Percentiles rank a stretch among this genome's conserved stretches.
These are phyloP conservation scores for Firmiana major DNA, from an alignment of 345 rosid genomes.

Conservation along the genomic window DNA sequence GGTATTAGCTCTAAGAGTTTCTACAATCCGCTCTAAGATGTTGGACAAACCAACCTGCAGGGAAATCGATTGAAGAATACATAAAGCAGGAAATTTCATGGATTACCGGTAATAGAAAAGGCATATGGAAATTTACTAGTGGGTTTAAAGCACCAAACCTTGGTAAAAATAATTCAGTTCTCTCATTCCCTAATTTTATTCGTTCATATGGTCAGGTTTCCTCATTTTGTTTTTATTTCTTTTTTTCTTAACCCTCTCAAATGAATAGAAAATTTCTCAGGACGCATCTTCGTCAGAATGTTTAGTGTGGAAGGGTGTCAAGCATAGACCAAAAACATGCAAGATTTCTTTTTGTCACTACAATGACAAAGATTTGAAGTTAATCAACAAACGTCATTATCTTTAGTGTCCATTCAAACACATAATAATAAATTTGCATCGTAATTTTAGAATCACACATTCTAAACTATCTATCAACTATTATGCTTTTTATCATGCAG, in stretches of 20 bases:
- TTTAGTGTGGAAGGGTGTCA: background rate
- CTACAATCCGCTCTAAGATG: constrained; percentile 71
- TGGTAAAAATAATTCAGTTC: background rate
- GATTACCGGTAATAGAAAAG: background rate
- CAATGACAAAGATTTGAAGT: background rate
- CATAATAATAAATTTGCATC: background rate
- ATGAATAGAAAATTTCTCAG: background rate
- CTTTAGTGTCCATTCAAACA: background rate
- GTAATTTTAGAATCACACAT: background rate
- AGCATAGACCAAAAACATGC: background rate
- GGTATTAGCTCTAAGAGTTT: constrained; percentile 48
- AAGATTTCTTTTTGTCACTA: too few relatives aligned
- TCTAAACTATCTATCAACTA: background rate
- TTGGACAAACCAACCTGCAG: constrained; percentile 83
- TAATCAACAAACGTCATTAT: background rate
- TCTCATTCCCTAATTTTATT: background rate
- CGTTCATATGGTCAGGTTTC: background rate
- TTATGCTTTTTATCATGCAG: background rate
- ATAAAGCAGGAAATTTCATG: background rate
- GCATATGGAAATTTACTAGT: background rate
- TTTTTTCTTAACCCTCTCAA: background rate
- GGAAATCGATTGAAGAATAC: background rate
- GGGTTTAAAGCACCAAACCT: background rate
- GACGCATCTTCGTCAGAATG: background rate
- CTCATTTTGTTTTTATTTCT: background rate